These are phyloP conservation scores for Phialophora expanda DNA, from an alignment of 2,329 filamentous ascomycete genomes.

Conservation along the genomic window DNA sequence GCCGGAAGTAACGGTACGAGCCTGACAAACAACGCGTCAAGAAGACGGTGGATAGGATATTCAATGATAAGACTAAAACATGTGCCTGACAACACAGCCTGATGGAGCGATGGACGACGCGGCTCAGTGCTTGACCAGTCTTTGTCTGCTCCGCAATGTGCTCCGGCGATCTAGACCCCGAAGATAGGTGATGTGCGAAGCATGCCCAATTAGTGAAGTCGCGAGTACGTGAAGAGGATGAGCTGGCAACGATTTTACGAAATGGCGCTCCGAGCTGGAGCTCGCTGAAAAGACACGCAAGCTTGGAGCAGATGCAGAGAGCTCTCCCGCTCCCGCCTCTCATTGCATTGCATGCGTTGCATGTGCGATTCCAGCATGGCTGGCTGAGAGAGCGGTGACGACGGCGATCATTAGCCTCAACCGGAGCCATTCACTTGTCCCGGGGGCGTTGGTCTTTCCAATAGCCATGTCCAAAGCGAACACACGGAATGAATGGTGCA, in stretches of 20 bases:
- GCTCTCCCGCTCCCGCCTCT: not conserved
- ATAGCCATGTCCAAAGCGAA: not conserved
- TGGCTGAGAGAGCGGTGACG: slow-evolving; percentile 16
- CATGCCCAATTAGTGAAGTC: slow-evolving; percentile 3
- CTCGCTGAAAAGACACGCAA: slow-evolving; percentile 9
- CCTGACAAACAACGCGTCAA: not conserved
- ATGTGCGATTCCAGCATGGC: slow-evolving; percentile 11
- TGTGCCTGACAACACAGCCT: slow-evolving; percentile 10
- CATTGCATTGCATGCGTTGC: not conserved
- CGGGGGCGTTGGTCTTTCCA: not conserved
- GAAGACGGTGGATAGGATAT: not conserved
- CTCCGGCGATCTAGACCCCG: slow-evolving; percentile 9
- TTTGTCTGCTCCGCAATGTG: not conserved
- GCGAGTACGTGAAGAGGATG: slow-evolving; percentile 18
- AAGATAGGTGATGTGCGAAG: not conserved
- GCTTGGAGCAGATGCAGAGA: slow-evolving; percentile 3
- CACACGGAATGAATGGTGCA: not conserved
- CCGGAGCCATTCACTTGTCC: not conserved
- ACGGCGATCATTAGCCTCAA: slow-evolving; percentile 12
- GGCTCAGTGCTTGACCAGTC: not conserved
- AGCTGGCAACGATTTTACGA: slow-evolving; percentile 18
- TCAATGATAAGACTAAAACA: not conserved
- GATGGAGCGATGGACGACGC: not conserved
- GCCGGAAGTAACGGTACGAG: not conserved
- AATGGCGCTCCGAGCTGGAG: slow-evolving; percentile 2